Evolutionary conservation across 1,284 basidiomycete genomes (phyloP), one percentile per base, ranked within the genome.

Genomic region (Phellopilus nigrolimitatus): DNA sequence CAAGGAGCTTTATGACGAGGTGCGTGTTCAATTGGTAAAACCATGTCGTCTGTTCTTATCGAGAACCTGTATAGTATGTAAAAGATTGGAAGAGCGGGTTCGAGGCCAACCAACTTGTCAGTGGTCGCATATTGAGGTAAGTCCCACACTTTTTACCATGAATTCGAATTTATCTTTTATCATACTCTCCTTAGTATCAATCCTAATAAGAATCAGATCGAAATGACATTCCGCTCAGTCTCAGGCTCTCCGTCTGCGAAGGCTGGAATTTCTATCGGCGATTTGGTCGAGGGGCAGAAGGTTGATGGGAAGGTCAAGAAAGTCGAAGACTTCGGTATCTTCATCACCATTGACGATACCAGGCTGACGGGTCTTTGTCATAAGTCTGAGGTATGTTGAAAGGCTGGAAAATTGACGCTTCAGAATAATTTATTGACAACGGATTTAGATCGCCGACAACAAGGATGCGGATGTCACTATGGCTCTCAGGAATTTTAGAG

Each of bases 61-160:
- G n/a, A n/a, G n/a, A n/a, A n/a, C n/a, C n/a, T n/a, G 45, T 54
- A 13, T 60, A 95, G 89, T 97, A 81, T 66, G 81, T 97, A 59
- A 95, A 97, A 68, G 95, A 98, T 48, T 99, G 95, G 95, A 88
- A 95, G 69, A 70, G 76, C 30, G 79, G 76, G 3, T 98, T 98
- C 67, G 71, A 79, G 53, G 71, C 79, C 38, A 86, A 91, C 59
- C 92, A 97, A 62, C 68, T 97, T 3, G 92, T 98, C 15, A 82
- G 82, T 53, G 95, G 94, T 48, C 84, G 88, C 51, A 81, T 98
- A 61, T 68, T 91, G 24, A 83, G 78, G 88, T 91, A 58, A 19
- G 71, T 62, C 42, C 22, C 19, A 44, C 48, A 38, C 8, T 22
- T 12, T 36, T n/a, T n/a, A n/a, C n/a, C n/a, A n/a, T 5, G 41